These are phyloP conservation scores for Taiwanofungus camphoratus DNA, from an alignment of 1,284 basidiomycete species.

Conservation along the genomic window DNA sequence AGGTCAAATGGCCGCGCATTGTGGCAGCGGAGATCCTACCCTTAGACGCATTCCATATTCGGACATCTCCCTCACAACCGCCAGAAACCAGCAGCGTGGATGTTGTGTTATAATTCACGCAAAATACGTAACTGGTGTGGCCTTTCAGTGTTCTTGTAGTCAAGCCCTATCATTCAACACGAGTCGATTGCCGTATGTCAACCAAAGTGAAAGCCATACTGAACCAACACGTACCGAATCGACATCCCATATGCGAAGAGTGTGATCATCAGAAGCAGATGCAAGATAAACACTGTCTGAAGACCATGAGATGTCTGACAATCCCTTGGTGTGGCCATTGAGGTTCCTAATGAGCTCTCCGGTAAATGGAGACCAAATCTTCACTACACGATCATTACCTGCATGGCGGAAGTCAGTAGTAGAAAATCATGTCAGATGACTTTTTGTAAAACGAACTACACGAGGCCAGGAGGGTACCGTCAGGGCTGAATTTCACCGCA, in stretches of 20 bases:
- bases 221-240: slow-evolving; percentile 51
- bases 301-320: slow-evolving; percentile 88
- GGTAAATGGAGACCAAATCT: slow-evolving; percentile 76
- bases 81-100: slow-evolving; percentile 90
- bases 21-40: slow-evolving; percentile 37
- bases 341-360: slow-evolving; percentile 73
- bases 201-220: background rate
- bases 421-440: background rate
- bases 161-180: slow-evolving; percentile 46
- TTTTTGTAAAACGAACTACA: slow-evolving; percentile 49
- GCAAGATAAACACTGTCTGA: slow-evolving; percentile 77
- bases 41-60: slow-evolving; percentile 85
- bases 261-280: slow-evolving; percentile 87
- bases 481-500: slow-evolving; percentile 80
- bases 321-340: slow-evolving; percentile 70
- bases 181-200: slow-evolving; percentile 3
- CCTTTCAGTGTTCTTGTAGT: slow-evolving; percentile 66
- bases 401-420: slow-evolving; percentile 1
- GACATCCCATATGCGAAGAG: slow-evolving; percentile 82
- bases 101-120: slow-evolving; percentile 84
- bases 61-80: slow-evolving; percentile 87
- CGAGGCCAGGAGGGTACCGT: slow-evolving; percentile 74
- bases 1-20: background rate
- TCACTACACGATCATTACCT: slow-evolving; percentile 74
- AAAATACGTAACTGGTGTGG: slow-evolving; percentile 88